Percentiles rank a stretch among this genome's conserved stretches.
These are phyloP conservation scores for Brettanomyces naardenensis DNA, from an alignment of 805 yeast species.

Conservation along the genomic window DNA sequence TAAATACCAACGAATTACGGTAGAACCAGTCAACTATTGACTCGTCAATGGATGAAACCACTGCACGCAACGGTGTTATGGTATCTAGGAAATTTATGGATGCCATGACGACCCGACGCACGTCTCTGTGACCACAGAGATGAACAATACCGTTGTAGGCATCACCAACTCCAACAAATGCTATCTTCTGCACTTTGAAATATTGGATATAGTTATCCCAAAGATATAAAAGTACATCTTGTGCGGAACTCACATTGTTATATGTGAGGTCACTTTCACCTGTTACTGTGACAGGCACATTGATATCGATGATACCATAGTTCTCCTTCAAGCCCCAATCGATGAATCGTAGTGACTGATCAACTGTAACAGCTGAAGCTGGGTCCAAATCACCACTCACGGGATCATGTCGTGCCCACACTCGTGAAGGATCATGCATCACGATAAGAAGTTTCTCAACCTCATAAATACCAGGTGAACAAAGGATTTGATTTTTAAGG, in stretches of 20 bases:
- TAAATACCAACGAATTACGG: slow-evolving; percentile 75
- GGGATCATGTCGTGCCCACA: slow-evolving; percentile 85
- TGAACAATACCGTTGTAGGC: slow-evolving; percentile 83
- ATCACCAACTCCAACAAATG: slow-evolving; percentile 84
- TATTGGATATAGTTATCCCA: slow-evolving; percentile 90
- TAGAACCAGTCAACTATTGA: slow-evolving; percentile 87
- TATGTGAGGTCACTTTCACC: slow-evolving; percentile 42
- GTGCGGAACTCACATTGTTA: slow-evolving; percentile 60
- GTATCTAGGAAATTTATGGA: slow-evolving; percentile 64
- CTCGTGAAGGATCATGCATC: slow-evolving; percentile 86
- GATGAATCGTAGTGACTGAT: slow-evolving; percentile 61
- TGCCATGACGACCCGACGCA: slow-evolving; percentile 56
- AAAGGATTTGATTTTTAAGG: slow-evolving; percentile 56
- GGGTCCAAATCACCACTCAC: slow-evolving; percentile 71
- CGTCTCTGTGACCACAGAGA: slow-evolving; percentile 75
- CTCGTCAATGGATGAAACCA: slow-evolving; percentile 86
- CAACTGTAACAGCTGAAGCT: slow-evolving; percentile 64
- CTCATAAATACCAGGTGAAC: slow-evolving; percentile 63
- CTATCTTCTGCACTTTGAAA: slow-evolving; percentile 61
- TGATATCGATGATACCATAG: slow-evolving; percentile 78
- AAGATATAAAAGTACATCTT: slow-evolving; percentile 66
- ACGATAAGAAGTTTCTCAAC: slow-evolving; percentile 58
- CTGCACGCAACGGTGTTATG: slow-evolving; percentile 58
- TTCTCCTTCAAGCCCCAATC: slow-evolving; percentile 54
- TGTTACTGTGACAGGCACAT: slow-evolving; percentile 55